These are phyloP conservation scores for Candida corydali DNA, from an alignment of 805 yeast genomes.

Conservation along the genomic window DNA sequence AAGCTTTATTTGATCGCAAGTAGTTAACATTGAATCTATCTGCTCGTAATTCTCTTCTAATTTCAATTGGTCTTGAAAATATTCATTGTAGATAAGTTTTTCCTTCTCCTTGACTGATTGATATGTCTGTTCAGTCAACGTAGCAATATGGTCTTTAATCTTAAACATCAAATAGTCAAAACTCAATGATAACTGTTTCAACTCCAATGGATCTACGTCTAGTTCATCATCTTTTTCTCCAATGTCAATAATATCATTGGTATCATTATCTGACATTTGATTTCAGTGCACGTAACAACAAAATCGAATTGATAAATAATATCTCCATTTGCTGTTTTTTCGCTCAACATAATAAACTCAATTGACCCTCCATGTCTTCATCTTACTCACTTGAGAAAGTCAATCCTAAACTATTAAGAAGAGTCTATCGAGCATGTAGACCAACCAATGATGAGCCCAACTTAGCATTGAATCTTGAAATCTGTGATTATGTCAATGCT, in stretches of 20 bases:
- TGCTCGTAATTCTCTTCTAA: constrained; percentile 38
- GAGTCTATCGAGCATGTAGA: constrained; percentile 76
- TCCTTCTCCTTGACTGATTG: constrained; percentile 30
- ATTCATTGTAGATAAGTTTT: constrained; percentile 18
- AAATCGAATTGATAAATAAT: neutral
- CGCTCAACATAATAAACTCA: too few species aligned
- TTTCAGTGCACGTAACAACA: neutral
- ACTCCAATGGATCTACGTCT: constrained; percentile 53
- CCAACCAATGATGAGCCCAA: constrained; percentile 83
- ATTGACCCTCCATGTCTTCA: neutral
- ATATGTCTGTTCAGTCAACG: constrained; percentile 40
- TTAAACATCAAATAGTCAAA: constrained; percentile 64
- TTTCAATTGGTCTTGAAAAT: constrained; percentile 18
- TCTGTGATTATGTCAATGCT: constrained; percentile 88
- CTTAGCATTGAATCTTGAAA: constrained; percentile 80
- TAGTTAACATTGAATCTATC: constrained; percentile 34
- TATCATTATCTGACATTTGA: neutral
- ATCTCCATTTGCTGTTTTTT: neutral
- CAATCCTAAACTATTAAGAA: constrained; percentile 43
- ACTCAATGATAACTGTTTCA: constrained; percentile 54
- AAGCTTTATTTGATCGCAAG: constrained; percentile 48
- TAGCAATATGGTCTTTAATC: constrained; percentile 52
- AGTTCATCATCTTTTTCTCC: neutral
- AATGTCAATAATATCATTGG: neutral
- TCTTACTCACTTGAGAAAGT: constrained; percentile 35